phyloP scores from a whole-genome alignment of 1,139 yeast genomes.

The Magnusiomyces tetraspermus region DNA sequence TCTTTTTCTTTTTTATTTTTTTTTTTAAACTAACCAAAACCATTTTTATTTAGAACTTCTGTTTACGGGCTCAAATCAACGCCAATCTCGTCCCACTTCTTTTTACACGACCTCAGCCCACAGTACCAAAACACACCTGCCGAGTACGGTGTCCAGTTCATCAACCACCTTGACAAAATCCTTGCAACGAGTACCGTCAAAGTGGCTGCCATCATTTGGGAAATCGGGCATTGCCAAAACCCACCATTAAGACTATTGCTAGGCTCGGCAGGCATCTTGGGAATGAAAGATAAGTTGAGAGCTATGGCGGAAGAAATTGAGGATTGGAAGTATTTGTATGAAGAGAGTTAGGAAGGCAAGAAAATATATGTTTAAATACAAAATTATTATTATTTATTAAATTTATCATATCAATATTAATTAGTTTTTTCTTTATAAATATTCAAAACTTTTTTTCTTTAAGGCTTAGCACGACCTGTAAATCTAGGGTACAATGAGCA shows the following conservation, averaged over 20 bases:
- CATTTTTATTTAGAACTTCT: conserved; percentile 10
- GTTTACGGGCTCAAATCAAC: conserved; percentile 10
- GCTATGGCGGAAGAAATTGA: conserved; percentile 31
- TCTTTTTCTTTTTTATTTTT: not conserved
- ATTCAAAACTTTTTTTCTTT: conserved; percentile 9
- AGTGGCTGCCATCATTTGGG: conserved; percentile 15
- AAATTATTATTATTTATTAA: no score
- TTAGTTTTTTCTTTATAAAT: no score
- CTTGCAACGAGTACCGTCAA: conserved; percentile 14
- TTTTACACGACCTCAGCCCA: conserved; percentile 10
- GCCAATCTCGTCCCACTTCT: conserved; percentile 14
- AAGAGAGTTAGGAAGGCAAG: conserved; percentile 9
- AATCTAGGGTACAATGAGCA: conserved; percentile 96
- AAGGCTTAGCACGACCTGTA: conserved; percentile 96
- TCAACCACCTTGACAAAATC: conserved; percentile 13
- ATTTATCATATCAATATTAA: no score
- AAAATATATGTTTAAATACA: no score
- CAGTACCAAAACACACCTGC: conserved; percentile 15
- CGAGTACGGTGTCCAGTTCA: conserved; percentile 15
- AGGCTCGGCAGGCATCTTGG: conserved; percentile 25
- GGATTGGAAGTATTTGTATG: conserved; percentile 33
- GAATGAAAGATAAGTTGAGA: conserved; percentile 28
- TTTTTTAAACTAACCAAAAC: not conserved
- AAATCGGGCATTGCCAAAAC: conserved; percentile 25
- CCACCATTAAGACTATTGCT: conserved; percentile 28